These are phyloP conservation scores for Xylaria intraflava DNA, from an alignment of 495 filamentous ascomycete species.

Conservation along the genomic window DNA sequence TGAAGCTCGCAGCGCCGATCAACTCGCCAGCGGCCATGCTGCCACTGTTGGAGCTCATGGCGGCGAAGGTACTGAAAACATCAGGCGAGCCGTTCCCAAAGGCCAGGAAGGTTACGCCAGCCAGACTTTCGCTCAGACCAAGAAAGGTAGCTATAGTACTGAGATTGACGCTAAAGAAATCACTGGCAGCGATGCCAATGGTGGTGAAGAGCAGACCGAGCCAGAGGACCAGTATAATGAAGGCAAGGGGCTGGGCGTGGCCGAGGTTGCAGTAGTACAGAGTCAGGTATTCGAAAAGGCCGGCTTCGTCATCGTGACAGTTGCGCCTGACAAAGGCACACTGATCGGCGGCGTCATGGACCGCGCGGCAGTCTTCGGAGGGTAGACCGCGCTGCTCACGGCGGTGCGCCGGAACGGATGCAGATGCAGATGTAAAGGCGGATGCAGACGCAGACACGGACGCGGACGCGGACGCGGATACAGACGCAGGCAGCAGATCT, in stretches of 20 bases:
- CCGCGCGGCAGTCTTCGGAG: conserved; percentile 62
- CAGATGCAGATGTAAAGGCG: background rate
- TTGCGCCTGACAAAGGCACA: conserved; percentile 79
- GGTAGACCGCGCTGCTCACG: background rate
- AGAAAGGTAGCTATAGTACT: conserved; percentile 83
- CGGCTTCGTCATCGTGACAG: conserved; percentile 85
- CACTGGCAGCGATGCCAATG: conserved; percentile 96
- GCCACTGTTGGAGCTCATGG: conserved; percentile 93
- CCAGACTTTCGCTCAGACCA: conserved; percentile 91
- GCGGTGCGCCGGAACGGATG: background rate
- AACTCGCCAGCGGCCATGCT: conserved; percentile 94
- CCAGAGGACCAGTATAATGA: conserved; percentile 73
- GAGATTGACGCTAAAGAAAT: conserved; percentile 96
- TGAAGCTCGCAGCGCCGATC: conserved; percentile 92
- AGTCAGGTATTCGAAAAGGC: conserved; percentile 78
- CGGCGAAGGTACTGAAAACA: conserved; percentile 96
- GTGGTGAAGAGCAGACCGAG: conserved; percentile 89
- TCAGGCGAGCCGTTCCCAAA: conserved; percentile 99
- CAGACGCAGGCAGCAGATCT: background rate
- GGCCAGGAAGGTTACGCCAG: conserved; percentile 92
- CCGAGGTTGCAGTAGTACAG: conserved; percentile 84
- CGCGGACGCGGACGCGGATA: background rate
- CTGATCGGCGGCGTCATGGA: conserved; percentile 70
- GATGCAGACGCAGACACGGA: background rate
- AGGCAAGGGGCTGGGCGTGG: conserved; percentile 66